Percentiles rank a stretch among this genome's conserved stretches.
phyloP scores from a whole-genome alignment of 768 basidiomycete genomes.

The Suillus subaureus region DNA sequence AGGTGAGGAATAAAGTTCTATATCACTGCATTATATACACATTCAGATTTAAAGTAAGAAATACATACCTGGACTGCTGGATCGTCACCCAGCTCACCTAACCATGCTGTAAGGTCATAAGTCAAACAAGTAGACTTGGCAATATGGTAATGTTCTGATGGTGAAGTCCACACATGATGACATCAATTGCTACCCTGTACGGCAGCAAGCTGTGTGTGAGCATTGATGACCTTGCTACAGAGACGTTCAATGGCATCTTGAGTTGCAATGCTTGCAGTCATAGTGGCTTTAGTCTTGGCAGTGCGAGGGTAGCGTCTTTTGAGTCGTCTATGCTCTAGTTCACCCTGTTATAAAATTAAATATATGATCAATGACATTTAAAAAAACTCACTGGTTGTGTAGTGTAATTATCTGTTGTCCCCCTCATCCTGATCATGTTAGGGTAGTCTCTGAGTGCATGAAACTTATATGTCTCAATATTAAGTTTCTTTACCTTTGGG shows the following conservation, averaged over 20 bases:
- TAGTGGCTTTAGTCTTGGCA: too few relatives aligned
- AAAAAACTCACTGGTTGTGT: conserved; percentile 23
- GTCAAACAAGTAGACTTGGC: conserved; percentile 15
- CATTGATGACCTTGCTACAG: too few relatives aligned
- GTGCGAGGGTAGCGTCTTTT: too few relatives aligned
- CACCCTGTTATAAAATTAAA: too few relatives aligned
- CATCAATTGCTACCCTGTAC: neutral
- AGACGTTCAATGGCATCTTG: too few relatives aligned
- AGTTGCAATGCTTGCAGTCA: too few relatives aligned
- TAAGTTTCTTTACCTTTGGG: conserved; percentile 6
- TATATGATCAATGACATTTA: too few relatives aligned
- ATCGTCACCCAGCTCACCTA: conserved; percentile 19
- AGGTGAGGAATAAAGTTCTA: conserved; percentile 34
- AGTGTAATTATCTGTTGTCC: conserved; percentile 2
- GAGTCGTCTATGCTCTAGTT: too few relatives aligned
- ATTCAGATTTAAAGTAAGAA: neutral
- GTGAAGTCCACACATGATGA: neutral
- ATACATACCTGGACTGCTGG: conserved; percentile 24
- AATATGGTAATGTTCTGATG: conserved; percentile 24
- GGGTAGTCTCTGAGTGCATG: neutral
- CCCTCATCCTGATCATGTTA: neutral
- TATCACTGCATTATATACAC: neutral
- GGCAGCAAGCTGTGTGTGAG: neutral
- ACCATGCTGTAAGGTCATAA: conserved; percentile 16
- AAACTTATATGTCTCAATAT: neutral